phyloP scores from a whole-genome alignment of 495 filamentous ascomycete genomes.

The Penicillium atrosanguineum region DNA sequence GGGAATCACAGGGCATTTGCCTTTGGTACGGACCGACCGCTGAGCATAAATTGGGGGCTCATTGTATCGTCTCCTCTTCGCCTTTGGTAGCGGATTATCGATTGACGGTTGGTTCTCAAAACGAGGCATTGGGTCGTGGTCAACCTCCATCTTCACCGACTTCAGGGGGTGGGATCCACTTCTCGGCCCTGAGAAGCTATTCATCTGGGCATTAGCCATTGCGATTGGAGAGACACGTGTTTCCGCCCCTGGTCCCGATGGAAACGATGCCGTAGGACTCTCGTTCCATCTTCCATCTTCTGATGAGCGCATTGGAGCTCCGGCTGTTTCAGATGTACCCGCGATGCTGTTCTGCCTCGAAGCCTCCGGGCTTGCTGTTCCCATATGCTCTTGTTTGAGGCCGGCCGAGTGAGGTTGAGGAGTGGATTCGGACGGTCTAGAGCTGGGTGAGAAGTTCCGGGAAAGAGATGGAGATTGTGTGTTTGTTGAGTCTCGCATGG shows the following conservation, averaged over 20 bases:
- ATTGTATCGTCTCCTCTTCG: slow-evolving; percentile 40
- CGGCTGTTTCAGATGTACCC: slow-evolving; percentile 13
- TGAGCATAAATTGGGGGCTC: slow-evolving; percentile 50
- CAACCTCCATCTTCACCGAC: slow-evolving; percentile 29
- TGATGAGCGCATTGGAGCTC: slow-evolving; percentile 13
- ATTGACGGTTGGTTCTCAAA: slow-evolving; percentile 20
- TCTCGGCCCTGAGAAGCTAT: slow-evolving; percentile 26
- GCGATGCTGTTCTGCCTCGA: slow-evolving; percentile 31
- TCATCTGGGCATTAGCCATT: slow-evolving; percentile 22
- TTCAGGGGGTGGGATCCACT: slow-evolving; percentile 21
- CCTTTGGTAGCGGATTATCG: slow-evolving; percentile 31
- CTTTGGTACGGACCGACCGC: slow-evolving; percentile 35
- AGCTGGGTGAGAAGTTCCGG: slow-evolving; percentile 26
- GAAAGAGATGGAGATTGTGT: slow-evolving; percentile 32
- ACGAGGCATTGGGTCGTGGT: slow-evolving; percentile 14
- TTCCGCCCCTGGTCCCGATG: slow-evolving; percentile 12
- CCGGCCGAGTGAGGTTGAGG: slow-evolving; percentile 21
- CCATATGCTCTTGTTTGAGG: slow-evolving; percentile 37
- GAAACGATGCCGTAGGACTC: slow-evolving; percentile 22
- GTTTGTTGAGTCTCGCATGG: slow-evolving; percentile 19
- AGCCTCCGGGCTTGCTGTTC: slow-evolving; percentile 47
- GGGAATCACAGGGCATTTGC: slow-evolving; percentile 37
- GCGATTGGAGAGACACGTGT: slow-evolving; percentile 16
- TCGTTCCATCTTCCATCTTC: slow-evolving; percentile 32
- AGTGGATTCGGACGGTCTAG: slow-evolving; percentile 29